Percentiles rank a stretch among this genome's conserved stretches.
These are phyloP conservation scores for Colletotrichum sp. DNA, from an alignment of 2,329 filamentous ascomycete species.

Conservation along the genomic window DNA sequence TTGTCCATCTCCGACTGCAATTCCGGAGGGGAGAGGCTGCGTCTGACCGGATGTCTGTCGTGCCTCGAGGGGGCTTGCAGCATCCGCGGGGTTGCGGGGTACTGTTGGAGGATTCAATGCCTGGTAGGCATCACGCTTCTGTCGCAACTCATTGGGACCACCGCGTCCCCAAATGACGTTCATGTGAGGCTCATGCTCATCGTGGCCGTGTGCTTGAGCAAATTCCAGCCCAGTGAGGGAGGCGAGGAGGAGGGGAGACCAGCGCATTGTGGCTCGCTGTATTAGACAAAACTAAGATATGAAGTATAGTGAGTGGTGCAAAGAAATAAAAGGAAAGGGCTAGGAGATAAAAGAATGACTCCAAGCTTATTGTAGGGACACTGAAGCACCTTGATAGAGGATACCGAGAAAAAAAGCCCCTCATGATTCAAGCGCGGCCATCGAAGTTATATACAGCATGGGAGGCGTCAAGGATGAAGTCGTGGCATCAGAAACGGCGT, in stretches of 20 bases:
- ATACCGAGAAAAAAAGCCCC: background rate
- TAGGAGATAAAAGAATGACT: background rate
- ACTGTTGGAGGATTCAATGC: constrained; percentile 29
- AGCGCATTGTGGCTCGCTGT: constrained; percentile 26
- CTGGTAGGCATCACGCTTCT: constrained; percentile 22
- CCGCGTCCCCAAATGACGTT: constrained; percentile 8
- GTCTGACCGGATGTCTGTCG: constrained; percentile 18
- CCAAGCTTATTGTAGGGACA: background rate
- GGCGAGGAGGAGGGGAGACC: constrained; percentile 27
- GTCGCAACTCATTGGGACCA: background rate
- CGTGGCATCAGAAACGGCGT: constrained; percentile 5
- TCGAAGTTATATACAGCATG: constrained; percentile 6
- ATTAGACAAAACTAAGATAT: background rate
- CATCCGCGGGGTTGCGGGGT: constrained; percentile 14
- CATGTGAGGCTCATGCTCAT: constrained; percentile 22
- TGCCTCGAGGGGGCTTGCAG: background rate
- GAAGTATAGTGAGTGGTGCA: background rate
- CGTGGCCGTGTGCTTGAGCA: constrained; percentile 30
- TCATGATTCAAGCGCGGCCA: background rate
- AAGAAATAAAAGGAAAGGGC: background rate
- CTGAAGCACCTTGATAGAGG: background rate
- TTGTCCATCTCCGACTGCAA: constrained; percentile 5
- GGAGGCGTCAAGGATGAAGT: background rate
- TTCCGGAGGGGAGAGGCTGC: background rate
- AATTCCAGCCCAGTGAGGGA: constrained; percentile 27